phyloP scores from a whole-genome alignment of 73 alveolate genomes.

The Breviolum minutum region DNA sequence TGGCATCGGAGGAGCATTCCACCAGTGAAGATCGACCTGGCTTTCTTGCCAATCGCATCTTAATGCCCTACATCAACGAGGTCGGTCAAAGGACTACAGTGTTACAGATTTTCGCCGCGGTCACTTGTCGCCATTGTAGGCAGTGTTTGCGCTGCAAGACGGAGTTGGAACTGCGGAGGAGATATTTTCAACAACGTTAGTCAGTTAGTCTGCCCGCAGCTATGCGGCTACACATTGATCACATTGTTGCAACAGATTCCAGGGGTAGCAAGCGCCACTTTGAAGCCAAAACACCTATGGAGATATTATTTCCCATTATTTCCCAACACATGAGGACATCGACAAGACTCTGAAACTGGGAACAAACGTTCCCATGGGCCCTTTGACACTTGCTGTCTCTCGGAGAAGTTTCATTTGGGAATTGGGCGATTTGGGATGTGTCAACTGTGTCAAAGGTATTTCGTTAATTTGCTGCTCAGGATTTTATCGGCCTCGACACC shows the following conservation, averaged over 20 bases:
- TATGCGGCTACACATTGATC: not conserved
- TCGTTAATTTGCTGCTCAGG: conserved; percentile 70
- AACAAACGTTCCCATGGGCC: conserved; percentile 99
- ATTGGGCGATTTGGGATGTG: not conserved
- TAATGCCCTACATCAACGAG: conserved; percentile 99
- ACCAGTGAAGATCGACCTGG: conserved; percentile 96
- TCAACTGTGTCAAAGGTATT: not conserved
- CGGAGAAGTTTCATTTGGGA: not conserved
- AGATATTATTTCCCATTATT: not conserved
- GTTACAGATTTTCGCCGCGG: not conserved
- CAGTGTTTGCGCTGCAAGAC: conserved; percentile 97
- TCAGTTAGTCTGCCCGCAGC: too few relatives aligned
- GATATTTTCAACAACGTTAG: too few relatives aligned
- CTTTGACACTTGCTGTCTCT: conserved; percentile 98
- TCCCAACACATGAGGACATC: conserved; percentile 96
- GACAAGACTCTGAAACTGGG: conserved; percentile 99
- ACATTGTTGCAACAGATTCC: not conserved
- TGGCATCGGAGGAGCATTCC: conserved; percentile 54
- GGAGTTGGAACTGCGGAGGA: conserved; percentile 97
- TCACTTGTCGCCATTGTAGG: not conserved
- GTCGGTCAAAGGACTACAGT: conserved; percentile 95
- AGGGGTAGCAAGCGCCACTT: not conserved
- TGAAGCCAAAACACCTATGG: not conserved
- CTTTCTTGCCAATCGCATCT: conserved; percentile 98
- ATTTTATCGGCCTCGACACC: conserved; percentile 99